These are phyloP conservation scores for Strobilomyces dryophilus DNA, from an alignment of 768 basidiomycete species.

Conservation along the genomic window DNA sequence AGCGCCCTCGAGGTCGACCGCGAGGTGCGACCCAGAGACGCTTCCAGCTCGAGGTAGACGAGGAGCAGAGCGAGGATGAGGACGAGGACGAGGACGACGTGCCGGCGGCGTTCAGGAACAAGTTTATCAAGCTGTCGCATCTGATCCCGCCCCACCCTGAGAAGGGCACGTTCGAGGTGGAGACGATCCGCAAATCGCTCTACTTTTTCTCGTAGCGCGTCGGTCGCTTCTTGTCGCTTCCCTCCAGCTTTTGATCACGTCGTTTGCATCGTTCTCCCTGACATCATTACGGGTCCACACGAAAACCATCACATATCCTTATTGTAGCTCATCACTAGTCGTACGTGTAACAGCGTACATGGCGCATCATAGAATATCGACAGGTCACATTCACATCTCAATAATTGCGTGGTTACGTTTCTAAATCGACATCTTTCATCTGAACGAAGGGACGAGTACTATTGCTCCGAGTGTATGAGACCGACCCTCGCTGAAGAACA, in stretches of 20 bases:
- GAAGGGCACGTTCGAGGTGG: conserved; percentile 85
- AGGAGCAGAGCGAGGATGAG: conserved; percentile 5
- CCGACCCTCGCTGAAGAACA: no score
- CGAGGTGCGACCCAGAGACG: conserved; percentile 17
- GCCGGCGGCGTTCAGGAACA: conserved; percentile 35
- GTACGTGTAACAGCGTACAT: conserved; percentile 11
- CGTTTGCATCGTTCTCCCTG: neutral
- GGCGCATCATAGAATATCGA: conserved; percentile 2
- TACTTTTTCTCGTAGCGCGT: conserved; percentile 87
- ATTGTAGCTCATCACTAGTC: conserved; percentile 13
- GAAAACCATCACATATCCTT: conserved; percentile 9
- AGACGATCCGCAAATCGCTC: conserved; percentile 69
- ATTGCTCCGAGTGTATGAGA: no score
- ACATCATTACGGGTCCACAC: neutral
- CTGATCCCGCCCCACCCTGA: conserved; percentile 77
- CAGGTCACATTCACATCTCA: neutral
- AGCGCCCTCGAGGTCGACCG: conserved; percentile 19
- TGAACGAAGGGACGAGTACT: no score
- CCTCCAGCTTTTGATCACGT: no score
- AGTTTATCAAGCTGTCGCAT: conserved; percentile 72
- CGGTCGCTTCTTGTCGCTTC: no score
- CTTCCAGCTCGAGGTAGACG: conserved; percentile 7
- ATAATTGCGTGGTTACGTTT: no score
- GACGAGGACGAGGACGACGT: conserved; percentile 22
- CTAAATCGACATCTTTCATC: no score